phyloP scores from a whole-genome alignment of 2,329 filamentous ascomycete species.

The Chrysoporthe cubensis region DNA sequence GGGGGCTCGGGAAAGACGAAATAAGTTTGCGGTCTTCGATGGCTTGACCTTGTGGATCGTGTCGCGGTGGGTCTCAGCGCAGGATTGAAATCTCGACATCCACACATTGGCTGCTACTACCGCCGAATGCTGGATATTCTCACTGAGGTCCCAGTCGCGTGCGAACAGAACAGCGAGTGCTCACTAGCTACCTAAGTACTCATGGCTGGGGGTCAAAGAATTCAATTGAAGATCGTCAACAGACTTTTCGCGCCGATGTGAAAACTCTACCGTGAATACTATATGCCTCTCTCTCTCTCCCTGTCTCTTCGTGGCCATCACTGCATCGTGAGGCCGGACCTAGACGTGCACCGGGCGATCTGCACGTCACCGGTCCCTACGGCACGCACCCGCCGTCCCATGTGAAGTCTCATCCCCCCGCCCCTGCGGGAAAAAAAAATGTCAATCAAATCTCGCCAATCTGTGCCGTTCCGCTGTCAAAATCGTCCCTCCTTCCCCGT shows the following conservation, averaged over 20 bases:
- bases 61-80: neutral
- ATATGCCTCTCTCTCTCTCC: too few species aligned
- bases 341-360: too few species aligned
- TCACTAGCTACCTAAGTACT: too few species aligned
- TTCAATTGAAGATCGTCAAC: neutral
- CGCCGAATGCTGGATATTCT: too few species aligned
- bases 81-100: neutral
- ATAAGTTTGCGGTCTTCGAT: constrained; percentile 2
- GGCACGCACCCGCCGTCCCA: too few species aligned
- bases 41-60: neutral
- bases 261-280: neutral
- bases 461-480: constrained; percentile 6
- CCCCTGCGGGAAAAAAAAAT: neutral
- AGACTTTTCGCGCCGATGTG: neutral
- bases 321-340: too few species aligned
- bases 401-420: too few species aligned
- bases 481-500: neutral
- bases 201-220: neutral
- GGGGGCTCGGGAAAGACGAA: neutral
- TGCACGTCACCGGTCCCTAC: neutral
- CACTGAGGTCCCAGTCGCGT: too few species aligned
- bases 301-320: too few species aligned
- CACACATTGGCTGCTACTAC: too few species aligned
- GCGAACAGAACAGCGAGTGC: neutral
- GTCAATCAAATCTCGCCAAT: neutral